phyloP scores from a whole-genome alignment of 176 grass and related monocot genomes.

The Poa pratensis region DNA sequence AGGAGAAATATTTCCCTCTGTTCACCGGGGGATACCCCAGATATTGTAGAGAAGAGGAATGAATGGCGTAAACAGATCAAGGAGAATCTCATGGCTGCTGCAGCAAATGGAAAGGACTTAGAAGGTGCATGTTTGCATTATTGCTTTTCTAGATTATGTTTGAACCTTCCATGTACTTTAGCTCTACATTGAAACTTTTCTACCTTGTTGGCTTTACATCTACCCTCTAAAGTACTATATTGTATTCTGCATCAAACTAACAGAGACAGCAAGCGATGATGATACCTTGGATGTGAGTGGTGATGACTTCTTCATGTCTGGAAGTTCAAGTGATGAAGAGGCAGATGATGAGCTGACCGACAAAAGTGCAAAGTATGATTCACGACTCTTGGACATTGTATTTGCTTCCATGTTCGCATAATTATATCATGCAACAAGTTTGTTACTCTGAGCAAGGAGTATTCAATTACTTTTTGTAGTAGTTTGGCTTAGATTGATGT shows the following conservation, averaged over 20 bases:
- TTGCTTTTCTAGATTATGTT: conserved; percentile 25
- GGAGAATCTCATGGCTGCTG: conserved; percentile 75
- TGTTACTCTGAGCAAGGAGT: not conserved
- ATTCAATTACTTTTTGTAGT: not conserved
- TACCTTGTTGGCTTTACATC: not conserved
- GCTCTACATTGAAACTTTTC: not conserved
- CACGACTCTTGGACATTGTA: conserved; percentile 2
- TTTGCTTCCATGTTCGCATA: not conserved
- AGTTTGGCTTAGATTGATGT: not conserved
- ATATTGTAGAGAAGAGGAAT: conserved; percentile 71
- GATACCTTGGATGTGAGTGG: conserved; percentile 91
- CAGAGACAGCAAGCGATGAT: conserved; percentile 96
- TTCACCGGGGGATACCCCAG: conserved; percentile 62
- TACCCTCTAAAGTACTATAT: conserved; percentile 38
- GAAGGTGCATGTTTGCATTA: conserved; percentile 63
- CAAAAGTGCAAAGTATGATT: conserved; percentile 87
- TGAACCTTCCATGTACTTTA: conserved; percentile 9
- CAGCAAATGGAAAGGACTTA: conserved; percentile 83
- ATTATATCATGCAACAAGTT: conserved; percentile 15
- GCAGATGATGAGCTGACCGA: conserved; percentile 98
- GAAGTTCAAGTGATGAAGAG: conserved; percentile 98
- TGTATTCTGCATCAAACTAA: conserved; percentile 34
- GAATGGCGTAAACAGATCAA: conserved; percentile 86
- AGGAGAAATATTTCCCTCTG: conserved; percentile 81
- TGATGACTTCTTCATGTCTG: conserved; percentile 96